These are phyloP conservation scores for Rhexocercosporidium sp. DNA, from an alignment of 2,329 filamentous ascomycete species.

Conservation along the genomic window DNA sequence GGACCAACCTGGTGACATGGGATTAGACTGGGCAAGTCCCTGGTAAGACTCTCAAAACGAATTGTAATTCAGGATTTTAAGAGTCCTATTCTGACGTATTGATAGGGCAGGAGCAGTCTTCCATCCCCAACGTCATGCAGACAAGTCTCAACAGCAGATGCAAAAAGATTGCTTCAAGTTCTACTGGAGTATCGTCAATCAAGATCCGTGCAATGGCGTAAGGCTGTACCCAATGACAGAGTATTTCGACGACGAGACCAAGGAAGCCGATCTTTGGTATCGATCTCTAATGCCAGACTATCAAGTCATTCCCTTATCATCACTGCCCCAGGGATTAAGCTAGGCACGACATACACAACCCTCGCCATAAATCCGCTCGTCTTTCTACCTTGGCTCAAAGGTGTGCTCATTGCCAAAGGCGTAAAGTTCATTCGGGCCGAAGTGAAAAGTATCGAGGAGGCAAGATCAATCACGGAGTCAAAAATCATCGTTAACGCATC, in stretches of 20 bases:
- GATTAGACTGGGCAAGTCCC: conserved; percentile 36
- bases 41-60: conserved; percentile 25
- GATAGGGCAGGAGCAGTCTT: conserved; percentile 38
- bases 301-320: conserved; percentile 17
- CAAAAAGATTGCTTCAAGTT: conserved; percentile 33
- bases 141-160: conserved; percentile 29
- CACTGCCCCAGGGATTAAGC: conserved; percentile 29
- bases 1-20: conserved; percentile 36
- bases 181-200: conserved; percentile 30
- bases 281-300: conserved; percentile 33
- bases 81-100: background rate
- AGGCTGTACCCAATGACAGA: conserved; percentile 36
- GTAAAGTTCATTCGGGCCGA: conserved; percentile 33
- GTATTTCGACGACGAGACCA: conserved; percentile 29
- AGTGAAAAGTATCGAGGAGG: conserved; percentile 25
- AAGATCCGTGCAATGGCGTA: conserved; percentile 32
- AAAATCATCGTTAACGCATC: conserved; percentile 35
- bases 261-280: conserved; percentile 33
- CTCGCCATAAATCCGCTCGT: conserved; percentile 35
- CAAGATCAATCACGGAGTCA: conserved; percentile 16
- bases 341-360: conserved; percentile 32
- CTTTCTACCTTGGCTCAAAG: conserved; percentile 34
- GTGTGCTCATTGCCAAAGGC: conserved; percentile 24
- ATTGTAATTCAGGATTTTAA: background rate
- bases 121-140: conserved; percentile 33